A percentile compares a stretch with the other conserved stretches of the same genome.
Conservation (phyloP, 495 filamentous ascomycete genomes). For the Hypoxylon subgilvum region DNA sequence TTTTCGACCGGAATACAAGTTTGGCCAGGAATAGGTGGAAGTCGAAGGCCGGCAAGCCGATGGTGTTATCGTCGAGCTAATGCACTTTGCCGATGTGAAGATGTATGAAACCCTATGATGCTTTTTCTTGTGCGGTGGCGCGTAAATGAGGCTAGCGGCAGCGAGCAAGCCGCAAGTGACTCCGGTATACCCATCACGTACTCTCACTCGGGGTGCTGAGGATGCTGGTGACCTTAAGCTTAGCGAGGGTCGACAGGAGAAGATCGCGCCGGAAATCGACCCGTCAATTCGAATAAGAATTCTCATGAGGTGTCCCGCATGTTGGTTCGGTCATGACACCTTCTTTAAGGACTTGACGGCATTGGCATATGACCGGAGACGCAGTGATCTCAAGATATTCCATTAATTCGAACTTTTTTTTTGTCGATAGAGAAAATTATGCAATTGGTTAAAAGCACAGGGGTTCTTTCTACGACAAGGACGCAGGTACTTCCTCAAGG, state of each 20-base stretch:
- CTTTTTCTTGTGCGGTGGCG: conserved; percentile 6
- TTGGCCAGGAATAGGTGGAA: conserved; percentile 21
- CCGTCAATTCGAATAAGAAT: conserved; percentile 58
- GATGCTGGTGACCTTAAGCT: conserved; percentile 33
- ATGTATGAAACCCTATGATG: not conserved
- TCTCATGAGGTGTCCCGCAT: conserved; percentile 62
- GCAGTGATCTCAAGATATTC: conserved; percentile 12
- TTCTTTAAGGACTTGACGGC: conserved; percentile 37
- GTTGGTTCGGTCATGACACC: conserved; percentile 50
- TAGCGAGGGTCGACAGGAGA: conserved; percentile 48
- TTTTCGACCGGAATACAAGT: conserved; percentile 12
- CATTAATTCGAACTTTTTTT: conserved; percentile 20
- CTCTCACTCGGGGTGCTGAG: conserved; percentile 14
- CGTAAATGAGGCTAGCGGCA: conserved; percentile 2
- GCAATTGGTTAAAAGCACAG: too few relatives aligned
- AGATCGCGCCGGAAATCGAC: conserved; percentile 58
- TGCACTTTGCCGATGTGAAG: conserved; percentile 3
- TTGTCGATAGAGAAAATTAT: too few relatives aligned
- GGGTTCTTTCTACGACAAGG: too few relatives aligned
- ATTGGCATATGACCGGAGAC: conserved; percentile 10
- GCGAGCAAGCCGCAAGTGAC: conserved; percentile 4
- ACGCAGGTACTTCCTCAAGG: too few relatives aligned
- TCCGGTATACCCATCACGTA: conserved; percentile 14
- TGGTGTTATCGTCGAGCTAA: conserved; percentile 30
- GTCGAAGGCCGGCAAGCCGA: conserved; percentile 12